Percentiles rank a stretch among this genome's conserved stretches.
These are phyloP conservation scores for Zea mays DNA, from an alignment of 176 grass and related monocot genomes.

Conservation along the genomic window DNA sequence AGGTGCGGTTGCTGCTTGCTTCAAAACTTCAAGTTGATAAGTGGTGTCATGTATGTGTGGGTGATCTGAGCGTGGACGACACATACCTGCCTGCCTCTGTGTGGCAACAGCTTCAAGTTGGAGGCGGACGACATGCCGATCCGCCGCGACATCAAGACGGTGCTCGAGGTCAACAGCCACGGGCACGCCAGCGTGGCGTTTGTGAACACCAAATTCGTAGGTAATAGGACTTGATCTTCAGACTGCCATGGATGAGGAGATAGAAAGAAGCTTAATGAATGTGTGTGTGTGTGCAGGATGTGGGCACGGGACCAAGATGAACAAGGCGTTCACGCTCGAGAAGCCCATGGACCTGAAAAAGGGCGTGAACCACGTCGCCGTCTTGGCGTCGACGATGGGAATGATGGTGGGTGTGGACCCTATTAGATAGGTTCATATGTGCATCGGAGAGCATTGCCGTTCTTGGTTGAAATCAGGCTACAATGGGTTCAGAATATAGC, in stretches of 20 bases:
- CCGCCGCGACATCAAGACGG: conserved; percentile 59
- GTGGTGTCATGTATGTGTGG: background rate
- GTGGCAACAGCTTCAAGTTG: conserved; percentile 53
- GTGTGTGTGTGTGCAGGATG: conserved; percentile 33
- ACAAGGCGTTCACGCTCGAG: conserved; percentile 64
- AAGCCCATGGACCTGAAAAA: conserved; percentile 44
- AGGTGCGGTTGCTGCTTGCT: conserved; percentile 40
- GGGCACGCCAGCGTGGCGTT: conserved; percentile 67
- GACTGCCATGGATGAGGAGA: background rate
- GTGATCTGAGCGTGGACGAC: background rate
- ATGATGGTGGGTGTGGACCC: conserved; percentile 25
- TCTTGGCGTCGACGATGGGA: conserved; percentile 45
- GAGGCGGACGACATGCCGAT: conserved; percentile 65
- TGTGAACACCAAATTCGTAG: conserved; percentile 59
- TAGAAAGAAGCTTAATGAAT: background rate
- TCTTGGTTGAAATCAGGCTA: background rate
- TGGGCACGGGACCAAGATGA: conserved; percentile 65
- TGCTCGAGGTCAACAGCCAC: conserved; percentile 61
- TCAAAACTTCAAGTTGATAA: background rate
- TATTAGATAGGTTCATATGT: too few relatives aligned
- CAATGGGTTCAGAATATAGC: too few relatives aligned
- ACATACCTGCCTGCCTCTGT: too few relatives aligned
- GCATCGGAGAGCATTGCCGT: background rate
- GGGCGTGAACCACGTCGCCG: conserved; percentile 70
- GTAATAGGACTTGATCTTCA: conserved; percentile 30